phyloP scores from a whole-genome alignment of 129 eudicot species.

The Flaveria bidentis region DNA sequence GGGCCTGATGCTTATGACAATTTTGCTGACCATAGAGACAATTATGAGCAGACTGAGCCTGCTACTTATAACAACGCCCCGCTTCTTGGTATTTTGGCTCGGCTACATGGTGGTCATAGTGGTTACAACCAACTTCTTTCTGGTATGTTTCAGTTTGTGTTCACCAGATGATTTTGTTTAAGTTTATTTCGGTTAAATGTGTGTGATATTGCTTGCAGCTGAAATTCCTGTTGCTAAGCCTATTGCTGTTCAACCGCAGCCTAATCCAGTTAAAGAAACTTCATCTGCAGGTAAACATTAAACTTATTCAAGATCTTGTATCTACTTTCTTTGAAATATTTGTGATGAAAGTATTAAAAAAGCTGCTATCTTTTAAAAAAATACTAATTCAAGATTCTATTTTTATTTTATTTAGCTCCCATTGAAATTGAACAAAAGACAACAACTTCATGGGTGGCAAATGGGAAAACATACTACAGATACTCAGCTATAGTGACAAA shows the following conservation, averaged over 20 bases:
- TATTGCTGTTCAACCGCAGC: constrained; percentile 43
- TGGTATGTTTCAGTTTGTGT: constrained; percentile 37
- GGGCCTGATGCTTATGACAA: constrained; percentile 96
- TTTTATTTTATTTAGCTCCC: constrained; percentile 33
- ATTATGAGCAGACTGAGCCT: constrained; percentile 95
- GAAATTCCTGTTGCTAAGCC: constrained; percentile 59
- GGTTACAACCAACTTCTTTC: constrained; percentile 93
- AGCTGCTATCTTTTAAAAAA: neutral
- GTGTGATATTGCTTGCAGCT: constrained; percentile 43
- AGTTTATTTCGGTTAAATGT: neutral
- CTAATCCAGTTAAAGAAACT: constrained; percentile 34
- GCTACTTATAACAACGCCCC: constrained; percentile 98
- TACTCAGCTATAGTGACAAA: constrained; percentile 71
- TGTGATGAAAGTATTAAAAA: neutral
- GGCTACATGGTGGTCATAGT: constrained; percentile 70
- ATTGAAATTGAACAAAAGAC: constrained; percentile 62
- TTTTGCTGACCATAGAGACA: constrained; percentile 86
- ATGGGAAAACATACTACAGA: constrained; percentile 86
- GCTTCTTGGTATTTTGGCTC: constrained; percentile 77
- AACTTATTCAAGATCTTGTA: neutral
- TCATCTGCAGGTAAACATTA: constrained; percentile 51
- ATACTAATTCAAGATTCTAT: neutral
- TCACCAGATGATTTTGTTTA: neutral
- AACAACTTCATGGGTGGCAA: constrained; percentile 65
- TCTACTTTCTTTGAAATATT: neutral